Base-by-base conservation (phyloP, 1,139 yeast species). In the Saccharomycopsis phalli region DNA sequence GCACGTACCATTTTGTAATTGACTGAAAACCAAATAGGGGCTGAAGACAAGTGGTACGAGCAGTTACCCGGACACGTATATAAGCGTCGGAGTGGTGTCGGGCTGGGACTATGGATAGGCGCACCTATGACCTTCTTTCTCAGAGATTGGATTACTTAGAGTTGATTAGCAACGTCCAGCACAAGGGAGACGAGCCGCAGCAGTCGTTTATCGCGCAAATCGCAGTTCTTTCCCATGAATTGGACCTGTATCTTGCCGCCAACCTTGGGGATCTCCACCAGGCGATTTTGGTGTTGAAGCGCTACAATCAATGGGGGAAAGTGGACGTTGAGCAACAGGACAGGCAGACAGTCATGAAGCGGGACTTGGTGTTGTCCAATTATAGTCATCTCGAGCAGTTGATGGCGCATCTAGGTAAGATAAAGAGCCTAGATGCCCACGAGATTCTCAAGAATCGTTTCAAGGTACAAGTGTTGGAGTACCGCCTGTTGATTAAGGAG, bases 121-220 rank as follows among this genome's bases (percentile, higher is more conserved):
- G 29, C 19, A 39, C 42, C 6, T 39, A 32, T 17, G n/a, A 39
- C 6, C 18, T 35, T 6, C 31, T 39, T 6, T 18, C 13, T 16
- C 38, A 29, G 31, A 13, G 42, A 26, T 19, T 39, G 6, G 42
- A 39, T 16, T 30, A 27, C 14, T 35, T 39, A 28, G 42, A 39
- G 22, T 18, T 39, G 4, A 11, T 39, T 8, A 21, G 35, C 18
- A 35, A 39, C 16, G 18, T 18, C 11, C 20, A 35, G n/a, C 18
- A n/a, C n/a, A 18, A 27, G 14, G 10, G n/a, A 4, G 19, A 16
- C 7, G 32, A 10, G n/a, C 14, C 32, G 11, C 18, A 13, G 19
- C 19, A 21, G 14, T 17, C 37, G 11, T 39, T 21, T 18, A 21
- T 39, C 21, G 18, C 10, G 10, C 38, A 34, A 26, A 7, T 39